These are phyloP conservation scores for Hortiboletus campestris DNA, from an alignment of 768 basidiomycete species.

Conservation along the genomic window DNA sequence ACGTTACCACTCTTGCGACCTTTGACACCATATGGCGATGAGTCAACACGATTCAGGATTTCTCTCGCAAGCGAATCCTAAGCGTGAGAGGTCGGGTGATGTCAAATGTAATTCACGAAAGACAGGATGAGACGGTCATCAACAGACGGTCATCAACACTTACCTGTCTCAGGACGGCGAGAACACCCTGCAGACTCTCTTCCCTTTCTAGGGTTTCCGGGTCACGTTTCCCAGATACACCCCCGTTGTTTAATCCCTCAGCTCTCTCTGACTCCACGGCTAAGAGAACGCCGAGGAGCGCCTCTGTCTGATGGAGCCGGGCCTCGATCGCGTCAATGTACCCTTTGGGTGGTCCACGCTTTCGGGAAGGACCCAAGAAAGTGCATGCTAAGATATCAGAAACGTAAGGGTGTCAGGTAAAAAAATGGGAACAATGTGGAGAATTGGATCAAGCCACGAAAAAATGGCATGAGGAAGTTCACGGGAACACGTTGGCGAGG, in stretches of 20 bases:
- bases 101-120: neutral
- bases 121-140: neutral
- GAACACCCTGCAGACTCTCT: slow-evolving; percentile 32
- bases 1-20: slow-evolving; percentile 54
- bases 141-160: slow-evolving; percentile 11
- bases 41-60: slow-evolving; percentile 79
- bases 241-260: slow-evolving; percentile 24
- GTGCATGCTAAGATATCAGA: slow-evolving; percentile 55
- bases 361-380: slow-evolving; percentile 74
- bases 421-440: slow-evolving; percentile 1
- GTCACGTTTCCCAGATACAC: slow-evolving; percentile 31
- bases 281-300: slow-evolving; percentile 79
- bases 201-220: slow-evolving; percentile 5
- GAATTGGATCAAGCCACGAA: neutral
- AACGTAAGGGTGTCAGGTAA: slow-evolving; percentile 6
- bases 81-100: slow-evolving; percentile 9
- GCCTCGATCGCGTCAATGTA: slow-evolving; percentile 96
- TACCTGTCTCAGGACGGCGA: slow-evolving; percentile 53
- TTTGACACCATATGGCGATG: slow-evolving; percentile 73
- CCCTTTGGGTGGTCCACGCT: slow-evolving; percentile 87
- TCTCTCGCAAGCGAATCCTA: slow-evolving; percentile 79
- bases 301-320: slow-evolving; percentile 87
- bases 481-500: slow-evolving; percentile 6
- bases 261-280: slow-evolving; percentile 36
- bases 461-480: neutral